Conservation (phyloP, 2,329 filamentous ascomycete species). For the Epichloe sp. region DNA sequence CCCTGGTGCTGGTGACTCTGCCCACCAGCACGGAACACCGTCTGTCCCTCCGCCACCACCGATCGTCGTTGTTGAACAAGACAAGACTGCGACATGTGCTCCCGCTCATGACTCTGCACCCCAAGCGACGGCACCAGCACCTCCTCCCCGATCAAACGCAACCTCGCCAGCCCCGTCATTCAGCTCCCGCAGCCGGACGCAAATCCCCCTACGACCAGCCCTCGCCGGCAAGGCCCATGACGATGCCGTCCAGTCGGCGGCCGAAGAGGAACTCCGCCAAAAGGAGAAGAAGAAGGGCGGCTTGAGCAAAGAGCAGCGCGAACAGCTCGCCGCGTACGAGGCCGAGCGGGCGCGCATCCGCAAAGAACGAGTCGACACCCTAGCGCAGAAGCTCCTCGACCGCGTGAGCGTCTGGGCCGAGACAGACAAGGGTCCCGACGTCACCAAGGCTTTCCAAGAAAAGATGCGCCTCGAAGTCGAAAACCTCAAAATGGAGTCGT, state of each 20-base stretch:
- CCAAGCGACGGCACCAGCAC: constrained; percentile 7
- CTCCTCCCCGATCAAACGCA: constrained; percentile 20
- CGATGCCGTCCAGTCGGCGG: constrained; percentile 58
- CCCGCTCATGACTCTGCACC: constrained; percentile 9
- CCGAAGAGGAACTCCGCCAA: constrained; percentile 30
- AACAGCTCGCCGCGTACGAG: constrained; percentile 81
- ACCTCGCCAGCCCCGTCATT: constrained; percentile 29
- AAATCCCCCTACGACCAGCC: constrained; percentile 63
- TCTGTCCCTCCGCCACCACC: constrained; percentile 16
- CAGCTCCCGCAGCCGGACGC: constrained; percentile 30
- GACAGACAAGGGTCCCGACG: constrained; percentile 76
- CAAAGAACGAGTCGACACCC: constrained; percentile 76
- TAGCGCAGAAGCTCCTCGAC: constrained; percentile 75
- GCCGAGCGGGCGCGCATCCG: constrained; percentile 71
- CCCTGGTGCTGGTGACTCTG: constrained; percentile 11
- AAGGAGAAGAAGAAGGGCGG: constrained; percentile 77
- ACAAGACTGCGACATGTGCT: constrained; percentile 15
- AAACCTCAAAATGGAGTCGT: constrained; percentile 98
- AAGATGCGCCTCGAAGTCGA: constrained; percentile 93
- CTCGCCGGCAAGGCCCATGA: constrained; percentile 72
- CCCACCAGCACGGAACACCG: constrained; percentile 9
- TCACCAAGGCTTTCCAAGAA: constrained; percentile 80
- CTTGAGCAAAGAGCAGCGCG: constrained; percentile 80
- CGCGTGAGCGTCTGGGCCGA: constrained; percentile 93
- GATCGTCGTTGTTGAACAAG: constrained; percentile 27